Conservation (phyloP, 306 rosid species). For the Luffa acutangula region DNA sequence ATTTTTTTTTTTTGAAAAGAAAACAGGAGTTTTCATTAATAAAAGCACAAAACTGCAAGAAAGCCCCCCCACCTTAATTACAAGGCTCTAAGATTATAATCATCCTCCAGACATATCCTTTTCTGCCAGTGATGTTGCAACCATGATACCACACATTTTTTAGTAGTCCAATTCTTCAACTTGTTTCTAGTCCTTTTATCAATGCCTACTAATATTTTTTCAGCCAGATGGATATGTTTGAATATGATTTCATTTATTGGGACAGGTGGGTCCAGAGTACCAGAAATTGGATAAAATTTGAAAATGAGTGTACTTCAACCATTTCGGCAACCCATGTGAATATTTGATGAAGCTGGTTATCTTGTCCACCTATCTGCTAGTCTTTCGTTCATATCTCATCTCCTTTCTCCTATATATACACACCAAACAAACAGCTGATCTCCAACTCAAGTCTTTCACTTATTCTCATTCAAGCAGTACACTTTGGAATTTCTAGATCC, state of each 20-base stretch:
- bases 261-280: background rate
- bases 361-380: background rate
- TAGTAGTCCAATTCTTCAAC: background rate
- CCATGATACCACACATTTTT: background rate
- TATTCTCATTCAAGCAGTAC: conserved; percentile 1
- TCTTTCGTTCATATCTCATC: background rate
- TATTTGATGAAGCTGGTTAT: background rate
- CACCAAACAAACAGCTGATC: background rate
- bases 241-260: background rate
- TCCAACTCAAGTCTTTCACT: background rate
- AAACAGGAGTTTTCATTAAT: no score
- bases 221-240: background rate
- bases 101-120: background rate
- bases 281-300: background rate
- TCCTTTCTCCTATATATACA: background rate
- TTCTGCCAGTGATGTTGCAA: background rate
- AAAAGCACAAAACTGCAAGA: no score
- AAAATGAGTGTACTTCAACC: background rate
- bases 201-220: background rate
- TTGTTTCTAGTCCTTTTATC: background rate
- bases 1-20: no score
- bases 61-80: background rate
- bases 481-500: background rate
- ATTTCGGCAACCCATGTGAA: background rate
- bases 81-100: background rate